Conservation (phyloP, 1,284 basidiomycete species). For the Trametes hirsuta region DNA sequence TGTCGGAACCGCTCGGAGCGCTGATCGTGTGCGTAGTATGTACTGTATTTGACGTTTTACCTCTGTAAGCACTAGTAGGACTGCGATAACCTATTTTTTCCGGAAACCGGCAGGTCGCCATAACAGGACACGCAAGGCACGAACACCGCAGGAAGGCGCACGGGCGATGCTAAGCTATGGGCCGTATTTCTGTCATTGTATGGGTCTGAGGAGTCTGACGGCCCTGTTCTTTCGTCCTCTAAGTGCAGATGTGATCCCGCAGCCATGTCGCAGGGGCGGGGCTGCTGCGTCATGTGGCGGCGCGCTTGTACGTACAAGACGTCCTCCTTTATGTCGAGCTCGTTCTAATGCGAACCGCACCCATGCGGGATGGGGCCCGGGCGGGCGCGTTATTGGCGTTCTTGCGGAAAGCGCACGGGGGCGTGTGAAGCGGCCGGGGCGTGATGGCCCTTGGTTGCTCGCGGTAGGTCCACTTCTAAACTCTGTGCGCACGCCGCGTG, state of each 20-base stretch:
- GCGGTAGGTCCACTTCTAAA: conserved; percentile 8
- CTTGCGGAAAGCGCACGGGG: neutral
- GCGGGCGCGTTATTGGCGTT: neutral
- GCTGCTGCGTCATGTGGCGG: conserved; percentile 1
- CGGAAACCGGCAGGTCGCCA: neutral
- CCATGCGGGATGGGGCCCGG: neutral
- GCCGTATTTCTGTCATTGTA: neutral
- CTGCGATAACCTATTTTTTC: conserved; percentile 9
- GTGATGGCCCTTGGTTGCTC: neutral
- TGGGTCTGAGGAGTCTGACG: conserved; percentile 11
- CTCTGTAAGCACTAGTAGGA: conserved; percentile 6
- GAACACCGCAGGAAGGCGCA: neutral
- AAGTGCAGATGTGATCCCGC: conserved; percentile 10
- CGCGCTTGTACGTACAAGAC: conserved; percentile 10
- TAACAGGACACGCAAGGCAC: neutral
- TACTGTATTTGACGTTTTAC: conserved; percentile 15
- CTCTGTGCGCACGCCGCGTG: neutral
- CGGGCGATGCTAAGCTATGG: conserved; percentile 14
- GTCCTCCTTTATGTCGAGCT: neutral
- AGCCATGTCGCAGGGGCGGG: neutral
- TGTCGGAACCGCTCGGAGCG: too few relatives aligned
- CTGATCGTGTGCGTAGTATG: conserved; percentile 10
- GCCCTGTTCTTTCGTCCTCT: neutral
- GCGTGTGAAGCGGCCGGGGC: neutral
- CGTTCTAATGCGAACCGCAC: neutral